A percentile compares a stretch with the other conserved stretches of the same genome.
These are phyloP conservation scores for Prunus yedoensis DNA, from an alignment of 331 rosid genomes.

Conservation along the genomic window DNA sequence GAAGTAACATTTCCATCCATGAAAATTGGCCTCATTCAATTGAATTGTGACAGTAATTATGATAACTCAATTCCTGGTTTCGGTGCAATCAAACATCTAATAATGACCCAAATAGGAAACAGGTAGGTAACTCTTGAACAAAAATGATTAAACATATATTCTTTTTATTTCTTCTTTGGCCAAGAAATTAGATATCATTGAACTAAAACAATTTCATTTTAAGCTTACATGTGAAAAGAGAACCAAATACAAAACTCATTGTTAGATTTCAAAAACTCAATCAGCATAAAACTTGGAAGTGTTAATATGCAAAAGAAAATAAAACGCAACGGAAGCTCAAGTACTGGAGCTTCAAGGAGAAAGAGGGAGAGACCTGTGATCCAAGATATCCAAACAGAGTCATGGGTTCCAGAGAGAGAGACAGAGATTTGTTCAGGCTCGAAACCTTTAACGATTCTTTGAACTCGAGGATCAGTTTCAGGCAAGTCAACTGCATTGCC, in stretches of 20 bases:
- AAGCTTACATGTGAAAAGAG: neutral
- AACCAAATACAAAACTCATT: neutral
- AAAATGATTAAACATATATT: neutral
- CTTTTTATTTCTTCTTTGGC: no score
- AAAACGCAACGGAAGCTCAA: slow-evolving; percentile 1
- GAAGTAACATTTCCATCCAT: neutral
- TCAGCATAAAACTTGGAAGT: neutral
- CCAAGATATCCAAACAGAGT: slow-evolving; percentile 90
- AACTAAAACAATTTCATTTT: neutral
- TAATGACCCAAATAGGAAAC: neutral
- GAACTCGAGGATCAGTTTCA: slow-evolving; percentile 65
- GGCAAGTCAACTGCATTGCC: slow-evolving; percentile 78
- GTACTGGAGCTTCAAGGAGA: no score
- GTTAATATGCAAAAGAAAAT: neutral
- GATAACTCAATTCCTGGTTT: neutral
- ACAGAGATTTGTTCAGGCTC: slow-evolving; percentile 82
- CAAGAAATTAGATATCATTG: neutral
- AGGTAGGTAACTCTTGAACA: neutral
- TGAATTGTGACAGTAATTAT: neutral
- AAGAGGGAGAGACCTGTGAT: slow-evolving; percentile 57
- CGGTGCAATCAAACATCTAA: neutral
- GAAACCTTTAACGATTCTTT: slow-evolving; percentile 48
- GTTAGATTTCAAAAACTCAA: slow-evolving; percentile 9
- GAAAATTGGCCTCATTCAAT: neutral
- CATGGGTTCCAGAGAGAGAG: slow-evolving; percentile 63